Conservation (phyloP, 345 rosid genomes). For the Acer saccharum region DNA sequence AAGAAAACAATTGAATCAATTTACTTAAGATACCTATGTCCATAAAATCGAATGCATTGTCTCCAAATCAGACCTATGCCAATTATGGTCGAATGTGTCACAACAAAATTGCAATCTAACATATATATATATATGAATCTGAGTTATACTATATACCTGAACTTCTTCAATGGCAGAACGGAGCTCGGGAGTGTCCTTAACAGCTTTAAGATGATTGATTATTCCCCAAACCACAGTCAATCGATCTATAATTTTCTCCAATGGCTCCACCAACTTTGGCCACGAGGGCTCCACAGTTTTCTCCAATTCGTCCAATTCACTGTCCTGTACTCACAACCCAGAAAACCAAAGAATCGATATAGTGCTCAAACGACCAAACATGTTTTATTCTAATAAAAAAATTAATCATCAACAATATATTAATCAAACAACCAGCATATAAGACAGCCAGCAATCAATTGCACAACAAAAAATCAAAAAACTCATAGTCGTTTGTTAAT, state of each 20-base stretch:
- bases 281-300: conserved; percentile 74
- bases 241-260: conserved; percentile 77
- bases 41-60: not conserved
- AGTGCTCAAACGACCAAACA: conserved; percentile 17
- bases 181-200: conserved; percentile 82
- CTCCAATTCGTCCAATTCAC: conserved; percentile 74
- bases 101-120: not conserved
- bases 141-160: conserved; percentile 48
- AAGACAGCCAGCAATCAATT: too few relatives aligned
- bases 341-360: not conserved
- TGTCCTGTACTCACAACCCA: conserved; percentile 47
- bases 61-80: not conserved
- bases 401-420: not conserved
- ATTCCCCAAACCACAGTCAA: conserved; percentile 77
- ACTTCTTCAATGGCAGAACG: conserved; percentile 94
- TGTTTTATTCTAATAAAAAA: too few relatives aligned
- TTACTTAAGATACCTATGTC: not conserved
- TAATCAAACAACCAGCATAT: not conserved
- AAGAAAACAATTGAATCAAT: not conserved
- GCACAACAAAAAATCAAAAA: not conserved
- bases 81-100: not conserved
- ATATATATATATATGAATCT: too few relatives aligned
- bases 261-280: conserved; percentile 90
- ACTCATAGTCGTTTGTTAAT: too few relatives aligned
- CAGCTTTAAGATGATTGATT: conserved; percentile 80